A percentile compares a stretch with the other conserved stretches of the same genome.
Conservation (phyloP, 2,329 filamentous ascomycete genomes). For the Lachnellula arida region DNA sequence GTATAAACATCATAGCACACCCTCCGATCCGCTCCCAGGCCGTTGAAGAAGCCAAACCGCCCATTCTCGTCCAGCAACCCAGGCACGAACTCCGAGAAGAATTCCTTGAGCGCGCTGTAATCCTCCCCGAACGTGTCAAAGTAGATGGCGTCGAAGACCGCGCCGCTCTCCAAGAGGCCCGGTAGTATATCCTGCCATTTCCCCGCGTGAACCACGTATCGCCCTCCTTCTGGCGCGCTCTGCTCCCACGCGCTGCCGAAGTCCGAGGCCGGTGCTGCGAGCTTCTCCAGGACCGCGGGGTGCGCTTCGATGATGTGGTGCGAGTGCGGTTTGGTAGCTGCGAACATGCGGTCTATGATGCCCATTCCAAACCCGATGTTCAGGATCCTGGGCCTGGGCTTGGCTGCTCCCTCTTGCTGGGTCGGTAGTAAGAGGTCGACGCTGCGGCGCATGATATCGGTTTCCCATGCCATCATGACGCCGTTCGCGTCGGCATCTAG, state of each 20-base stretch:
- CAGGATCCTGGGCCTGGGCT: conserved; percentile 51
- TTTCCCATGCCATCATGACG: conserved; percentile 94
- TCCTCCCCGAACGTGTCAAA: conserved; percentile 98
- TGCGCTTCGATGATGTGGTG: conserved; percentile 90
- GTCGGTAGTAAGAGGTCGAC: conserved; percentile 60
- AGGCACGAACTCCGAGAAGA: conserved; percentile 85
- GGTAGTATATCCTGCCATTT: conserved; percentile 79
- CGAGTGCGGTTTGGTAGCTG: conserved; percentile 57
- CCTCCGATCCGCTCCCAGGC: conserved; percentile 84
- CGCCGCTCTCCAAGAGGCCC: conserved; percentile 59
- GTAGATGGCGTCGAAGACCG: conserved; percentile 83
- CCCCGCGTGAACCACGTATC: conserved; percentile 65
- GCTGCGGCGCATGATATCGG: conserved; percentile 75
- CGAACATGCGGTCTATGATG: conserved; percentile 76
- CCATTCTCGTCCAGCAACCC: conserved; percentile 68
- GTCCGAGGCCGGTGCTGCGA: conserved; percentile 36
- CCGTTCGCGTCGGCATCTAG: conserved; percentile 74
- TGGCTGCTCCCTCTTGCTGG: conserved; percentile 49
- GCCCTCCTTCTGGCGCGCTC: conserved; percentile 51
- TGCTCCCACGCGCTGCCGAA: conserved; percentile 55
- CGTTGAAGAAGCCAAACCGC: conserved; percentile 84
- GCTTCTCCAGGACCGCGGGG: conserved; percentile 65
- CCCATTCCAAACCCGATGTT: conserved; percentile 92
- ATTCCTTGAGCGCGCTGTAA: conserved; percentile 76
- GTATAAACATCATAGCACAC: conserved; percentile 97